Evolutionary conservation across 1,284 basidiomycete genomes (phyloP).

Genomic region (Rhizopogon hawkerae): DNA sequence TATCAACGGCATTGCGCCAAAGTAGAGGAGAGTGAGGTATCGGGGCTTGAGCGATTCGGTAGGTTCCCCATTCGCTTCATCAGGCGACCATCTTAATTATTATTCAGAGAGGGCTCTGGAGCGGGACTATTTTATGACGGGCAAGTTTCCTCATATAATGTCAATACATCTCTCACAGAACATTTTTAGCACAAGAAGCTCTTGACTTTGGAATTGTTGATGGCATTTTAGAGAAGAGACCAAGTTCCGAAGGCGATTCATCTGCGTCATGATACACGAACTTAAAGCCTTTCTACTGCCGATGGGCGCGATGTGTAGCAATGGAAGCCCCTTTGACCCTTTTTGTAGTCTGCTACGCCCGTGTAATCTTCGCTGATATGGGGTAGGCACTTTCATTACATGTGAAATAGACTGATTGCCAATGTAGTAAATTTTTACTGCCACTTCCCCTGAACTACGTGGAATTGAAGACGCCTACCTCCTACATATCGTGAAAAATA

Average conservation of each 20-base stretch:
- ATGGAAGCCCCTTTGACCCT: slow-evolving; percentile 2
- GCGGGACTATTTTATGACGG: slow-evolving; percentile 91
- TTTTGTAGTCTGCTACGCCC: slow-evolving; percentile 3
- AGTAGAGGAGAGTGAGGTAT: slow-evolving; percentile 54
- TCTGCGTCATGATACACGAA: slow-evolving; percentile 19
- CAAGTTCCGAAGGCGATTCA: slow-evolving; percentile 32
- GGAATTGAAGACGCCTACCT: neutral
- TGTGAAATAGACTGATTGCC: neutral
- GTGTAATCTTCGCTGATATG: slow-evolving; percentile 1
- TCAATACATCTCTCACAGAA: slow-evolving; percentile 15
- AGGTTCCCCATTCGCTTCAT: slow-evolving; percentile 22
- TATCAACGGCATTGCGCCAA: slow-evolving; percentile 74
- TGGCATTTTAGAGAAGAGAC: slow-evolving; percentile 72
- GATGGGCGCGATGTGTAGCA: neutral
- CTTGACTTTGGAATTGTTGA: slow-evolving; percentile 87
- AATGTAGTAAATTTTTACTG: neutral
- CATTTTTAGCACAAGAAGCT: slow-evolving; percentile 65
- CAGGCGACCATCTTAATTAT: slow-evolving; percentile 12
- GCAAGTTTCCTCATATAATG: slow-evolving; percentile 33
- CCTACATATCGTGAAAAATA: too few species aligned
- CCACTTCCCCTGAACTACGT: neutral
- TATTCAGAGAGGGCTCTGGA: slow-evolving; percentile 74
- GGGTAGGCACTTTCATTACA: neutral
- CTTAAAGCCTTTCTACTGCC: slow-evolving; percentile 1
- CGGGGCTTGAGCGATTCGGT: slow-evolving; percentile 74